A percentile compares a stretch with the other conserved stretches of the same genome.
Evolutionary conservation across 176 grass and related monocot species (phyloP).

Genomic region (Puccinellia tenuiflora): DNA sequence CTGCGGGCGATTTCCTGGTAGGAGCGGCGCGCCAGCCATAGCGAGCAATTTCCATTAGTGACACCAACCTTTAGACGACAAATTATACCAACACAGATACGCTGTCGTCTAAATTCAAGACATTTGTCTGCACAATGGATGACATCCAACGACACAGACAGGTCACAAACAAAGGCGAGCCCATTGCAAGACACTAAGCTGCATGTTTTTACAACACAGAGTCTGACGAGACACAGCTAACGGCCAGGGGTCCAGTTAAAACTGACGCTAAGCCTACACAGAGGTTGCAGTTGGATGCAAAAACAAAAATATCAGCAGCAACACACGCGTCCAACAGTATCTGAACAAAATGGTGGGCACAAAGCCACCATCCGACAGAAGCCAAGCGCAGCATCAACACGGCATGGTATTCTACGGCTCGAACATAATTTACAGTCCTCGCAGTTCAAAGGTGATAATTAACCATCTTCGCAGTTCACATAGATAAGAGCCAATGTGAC

Average conservation of each 20-base stretch:
- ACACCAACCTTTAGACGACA: too few species aligned
- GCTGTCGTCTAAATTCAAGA: too few species aligned
- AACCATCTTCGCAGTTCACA: background rate
- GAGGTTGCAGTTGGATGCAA: background rate
- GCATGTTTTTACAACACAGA: background rate
- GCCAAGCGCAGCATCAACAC: too few species aligned
- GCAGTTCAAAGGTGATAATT: background rate
- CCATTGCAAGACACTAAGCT: background rate
- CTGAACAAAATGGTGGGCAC: too few species aligned
- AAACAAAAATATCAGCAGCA: background rate
- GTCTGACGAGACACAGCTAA: background rate
- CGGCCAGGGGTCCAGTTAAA: background rate
- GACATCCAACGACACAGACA: background rate
- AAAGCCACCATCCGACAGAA: too few species aligned
- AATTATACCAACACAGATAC: too few species aligned
- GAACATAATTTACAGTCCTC: conserved; percentile 9
- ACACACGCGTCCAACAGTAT: too few species aligned
- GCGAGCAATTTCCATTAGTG: too few species aligned
- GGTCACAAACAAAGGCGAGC: background rate
- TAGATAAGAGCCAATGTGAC: too few species aligned
- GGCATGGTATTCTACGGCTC: background rate
- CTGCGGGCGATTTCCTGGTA: too few species aligned
- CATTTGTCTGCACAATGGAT: background rate
- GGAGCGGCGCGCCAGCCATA: too few species aligned
- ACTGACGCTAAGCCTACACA: background rate